phyloP scores from a whole-genome alignment of 2,329 filamentous ascomycete genomes.

The Endothia cerciana region DNA sequence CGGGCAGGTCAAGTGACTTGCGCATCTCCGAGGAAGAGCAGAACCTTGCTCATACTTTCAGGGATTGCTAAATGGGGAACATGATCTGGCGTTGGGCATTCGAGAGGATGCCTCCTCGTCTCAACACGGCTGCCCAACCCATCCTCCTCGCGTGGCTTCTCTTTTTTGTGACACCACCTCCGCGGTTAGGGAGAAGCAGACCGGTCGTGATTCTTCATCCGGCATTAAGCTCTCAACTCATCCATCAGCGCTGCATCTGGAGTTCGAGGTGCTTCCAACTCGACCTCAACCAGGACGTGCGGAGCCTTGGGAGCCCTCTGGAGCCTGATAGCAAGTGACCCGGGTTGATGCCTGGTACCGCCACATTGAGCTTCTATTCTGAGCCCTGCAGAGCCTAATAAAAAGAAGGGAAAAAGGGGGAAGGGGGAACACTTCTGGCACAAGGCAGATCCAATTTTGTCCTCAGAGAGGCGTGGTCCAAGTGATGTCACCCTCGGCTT shows the following conservation, averaged over 20 bases:
- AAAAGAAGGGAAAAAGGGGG: too few relatives aligned
- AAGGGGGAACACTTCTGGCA: background rate
- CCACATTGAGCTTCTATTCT: background rate
- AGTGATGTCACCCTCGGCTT: conserved; percentile 5
- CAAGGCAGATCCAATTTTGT: background rate
- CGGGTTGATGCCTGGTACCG: background rate
- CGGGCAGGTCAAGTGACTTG: background rate
- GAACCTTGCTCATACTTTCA: background rate
- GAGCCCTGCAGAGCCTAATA: background rate
- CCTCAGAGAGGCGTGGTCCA: background rate
- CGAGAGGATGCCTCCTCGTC: background rate
- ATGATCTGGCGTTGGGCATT: background rate
- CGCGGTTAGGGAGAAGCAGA: background rate
- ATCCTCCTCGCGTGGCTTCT: background rate
- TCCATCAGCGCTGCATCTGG: background rate
- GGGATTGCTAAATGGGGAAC: background rate
- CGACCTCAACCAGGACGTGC: background rate
- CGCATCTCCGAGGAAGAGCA: background rate
- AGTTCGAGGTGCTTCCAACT: background rate
- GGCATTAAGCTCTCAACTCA: background rate
- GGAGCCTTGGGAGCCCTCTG: background rate
- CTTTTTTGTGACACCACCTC: background rate
- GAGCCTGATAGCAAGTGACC: background rate
- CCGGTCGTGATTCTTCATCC: background rate
- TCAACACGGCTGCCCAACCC: background rate